These are phyloP conservation scores for Przewalskia tangutica DNA, from an alignment of 257 asterid species.

Conservation along the genomic window DNA sequence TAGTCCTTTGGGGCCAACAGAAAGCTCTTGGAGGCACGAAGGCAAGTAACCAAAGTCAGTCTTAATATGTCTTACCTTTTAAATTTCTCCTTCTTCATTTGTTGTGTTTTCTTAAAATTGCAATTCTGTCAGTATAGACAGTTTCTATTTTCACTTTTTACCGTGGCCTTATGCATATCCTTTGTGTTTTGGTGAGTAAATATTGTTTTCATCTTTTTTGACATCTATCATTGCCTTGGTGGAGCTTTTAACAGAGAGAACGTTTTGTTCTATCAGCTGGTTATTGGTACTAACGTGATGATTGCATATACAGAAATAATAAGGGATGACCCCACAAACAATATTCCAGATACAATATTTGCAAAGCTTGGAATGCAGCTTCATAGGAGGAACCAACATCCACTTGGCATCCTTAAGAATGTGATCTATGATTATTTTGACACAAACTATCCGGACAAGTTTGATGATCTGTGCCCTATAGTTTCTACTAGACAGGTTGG, in stretches of 20 bases:
- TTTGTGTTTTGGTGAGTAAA: neutral
- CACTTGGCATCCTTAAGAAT: constrained; percentile 82
- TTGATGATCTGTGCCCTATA: constrained; percentile 67
- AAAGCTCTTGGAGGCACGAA: neutral
- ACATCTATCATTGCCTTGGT: neutral
- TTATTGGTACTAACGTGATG: neutral
- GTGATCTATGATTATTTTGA: constrained; percentile 80
- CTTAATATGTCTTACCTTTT: neutral
- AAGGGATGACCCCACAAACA: constrained; percentile 85
- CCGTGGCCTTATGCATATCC: neutral
- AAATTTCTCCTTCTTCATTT: neutral
- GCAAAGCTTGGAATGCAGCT: constrained; percentile 92
- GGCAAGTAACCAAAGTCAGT: neutral
- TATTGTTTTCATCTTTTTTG: neutral
- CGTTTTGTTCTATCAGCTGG: neutral
- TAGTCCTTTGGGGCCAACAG: neutral
- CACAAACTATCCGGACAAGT: constrained; percentile 64
- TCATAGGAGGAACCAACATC: constrained; percentile 84
- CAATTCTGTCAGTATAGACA: neutral
- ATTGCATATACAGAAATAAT: constrained; percentile 57
- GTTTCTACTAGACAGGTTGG: constrained; percentile 70
- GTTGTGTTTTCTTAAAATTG: neutral
- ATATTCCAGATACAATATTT: constrained; percentile 81
- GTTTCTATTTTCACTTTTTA: neutral
- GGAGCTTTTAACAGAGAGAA: neutral